A percentile compares a stretch with the other conserved stretches of the same genome.
Conservation (phyloP, 1,284 basidiomycete species). For the Megacollybia platyphylla region DNA sequence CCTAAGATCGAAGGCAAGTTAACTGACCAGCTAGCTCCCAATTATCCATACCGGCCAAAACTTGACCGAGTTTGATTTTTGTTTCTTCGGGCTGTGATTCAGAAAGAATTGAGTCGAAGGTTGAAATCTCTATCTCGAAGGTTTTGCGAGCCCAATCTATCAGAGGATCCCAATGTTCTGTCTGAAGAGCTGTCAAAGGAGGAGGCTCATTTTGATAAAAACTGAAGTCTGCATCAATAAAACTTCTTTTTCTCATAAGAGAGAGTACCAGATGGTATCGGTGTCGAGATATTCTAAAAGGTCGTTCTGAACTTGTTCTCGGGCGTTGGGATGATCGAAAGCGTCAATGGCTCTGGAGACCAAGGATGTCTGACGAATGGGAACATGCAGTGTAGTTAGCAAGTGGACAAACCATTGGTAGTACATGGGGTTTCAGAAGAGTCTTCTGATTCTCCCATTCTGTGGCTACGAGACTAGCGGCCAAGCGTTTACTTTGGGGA, state of each 20-base stretch:
- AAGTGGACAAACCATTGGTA: constrained; percentile 67
- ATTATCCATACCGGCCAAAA: constrained; percentile 54
- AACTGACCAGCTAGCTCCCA: constrained; percentile 82
- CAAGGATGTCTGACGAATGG: constrained; percentile 56
- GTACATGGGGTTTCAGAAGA: constrained; percentile 78
- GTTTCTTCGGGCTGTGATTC: constrained; percentile 61
- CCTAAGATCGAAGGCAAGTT: constrained; percentile 2
- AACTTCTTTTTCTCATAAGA: not conserved
- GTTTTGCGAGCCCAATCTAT: constrained; percentile 65
- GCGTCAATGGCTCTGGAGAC: constrained; percentile 84
- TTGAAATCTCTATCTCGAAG: constrained; percentile 55
- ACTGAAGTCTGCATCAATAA: constrained; percentile 23
- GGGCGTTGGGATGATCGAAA: constrained; percentile 42
- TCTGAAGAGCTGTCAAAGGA: constrained; percentile 69
- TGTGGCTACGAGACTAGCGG: constrained; percentile 80
- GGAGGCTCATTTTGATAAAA: constrained; percentile 77
- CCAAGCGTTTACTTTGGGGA: constrained; percentile 57
- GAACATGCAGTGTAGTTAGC: not conserved
- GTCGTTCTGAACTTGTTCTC: constrained; percentile 57
- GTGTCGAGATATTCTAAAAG: constrained; percentile 87
- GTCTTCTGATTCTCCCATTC: constrained; percentile 95
- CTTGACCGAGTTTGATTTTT: constrained; percentile 40
- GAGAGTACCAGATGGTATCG: constrained; percentile 81
- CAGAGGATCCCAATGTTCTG: constrained; percentile 85
- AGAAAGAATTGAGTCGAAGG: constrained; percentile 58